Conservation (phyloP, 2,329 filamentous ascomycete genomes). For the Venturia aucupariae region DNA sequence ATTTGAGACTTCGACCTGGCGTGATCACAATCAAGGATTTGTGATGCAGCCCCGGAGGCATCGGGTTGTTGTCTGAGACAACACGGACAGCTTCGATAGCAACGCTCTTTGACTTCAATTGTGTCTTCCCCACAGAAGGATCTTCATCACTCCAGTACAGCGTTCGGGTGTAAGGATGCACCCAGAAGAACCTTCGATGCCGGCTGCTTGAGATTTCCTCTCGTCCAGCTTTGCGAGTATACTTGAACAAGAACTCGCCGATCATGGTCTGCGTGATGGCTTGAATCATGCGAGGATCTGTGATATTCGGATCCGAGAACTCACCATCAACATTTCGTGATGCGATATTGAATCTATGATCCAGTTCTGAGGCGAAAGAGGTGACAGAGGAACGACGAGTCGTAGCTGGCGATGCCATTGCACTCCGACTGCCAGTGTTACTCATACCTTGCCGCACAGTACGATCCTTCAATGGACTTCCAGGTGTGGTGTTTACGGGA, state of each 20-base stretch:
- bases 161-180: conserved; percentile 93
- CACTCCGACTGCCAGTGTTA: conserved; percentile 28
- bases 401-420: conserved; percentile 36
- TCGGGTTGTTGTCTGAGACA: conserved; percentile 87
- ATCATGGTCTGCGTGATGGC: conserved; percentile 99
- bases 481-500: conserved; percentile 21
- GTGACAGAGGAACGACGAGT: conserved; percentile 79
- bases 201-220: conserved; percentile 80
- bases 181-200: conserved; percentile 96
- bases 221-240: conserved; percentile 77
- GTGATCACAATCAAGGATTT: conserved; percentile 89
- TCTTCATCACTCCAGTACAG: conserved; percentile 95
- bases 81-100: conserved; percentile 88
- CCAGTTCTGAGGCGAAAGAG: conserved; percentile 90
- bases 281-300: conserved; percentile 96
- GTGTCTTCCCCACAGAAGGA: conserved; percentile 65
- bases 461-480: conserved; percentile 17
- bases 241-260: conserved; percentile 97
- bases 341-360: conserved; percentile 73
- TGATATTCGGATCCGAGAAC: conserved; percentile 53
- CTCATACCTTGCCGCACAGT: conserved; percentile 2
- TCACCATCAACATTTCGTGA: conserved; percentile 32
- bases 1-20: conserved; percentile 80
- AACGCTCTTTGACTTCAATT: conserved; percentile 80
- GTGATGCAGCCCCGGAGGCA: conserved; percentile 85